Evolutionary conservation across 192 early-diverging fungal genomes (phyloP).

Genomic region (Mortierella antarctica): DNA sequence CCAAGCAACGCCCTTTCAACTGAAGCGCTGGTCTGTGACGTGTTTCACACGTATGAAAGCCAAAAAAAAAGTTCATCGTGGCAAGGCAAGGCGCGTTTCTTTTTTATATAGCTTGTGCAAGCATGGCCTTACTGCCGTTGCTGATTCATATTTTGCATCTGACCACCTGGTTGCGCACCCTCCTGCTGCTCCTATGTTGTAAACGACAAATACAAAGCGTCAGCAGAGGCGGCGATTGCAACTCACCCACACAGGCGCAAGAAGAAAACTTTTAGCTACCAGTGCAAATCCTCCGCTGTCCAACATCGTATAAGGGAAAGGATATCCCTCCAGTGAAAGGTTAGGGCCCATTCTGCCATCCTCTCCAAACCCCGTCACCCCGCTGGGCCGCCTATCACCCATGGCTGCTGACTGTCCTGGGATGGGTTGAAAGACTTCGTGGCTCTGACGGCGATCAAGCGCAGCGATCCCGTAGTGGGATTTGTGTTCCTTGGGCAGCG

Average conservation of each 20-base stretch:
- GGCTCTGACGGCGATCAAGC: constrained; percentile 28
- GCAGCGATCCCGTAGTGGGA: constrained; percentile 8
- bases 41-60: no score
- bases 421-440: constrained; percentile 33
- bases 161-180: neutral
- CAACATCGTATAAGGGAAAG: constrained; percentile 23
- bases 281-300: constrained; percentile 21
- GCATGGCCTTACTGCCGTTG: constrained; percentile 3
- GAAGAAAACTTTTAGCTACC: constrained; percentile 8
- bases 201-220: neutral
- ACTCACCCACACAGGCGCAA: neutral
- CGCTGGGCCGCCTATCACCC: constrained; percentile 18
- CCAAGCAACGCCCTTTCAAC: no score
- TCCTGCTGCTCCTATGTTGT: neutral
- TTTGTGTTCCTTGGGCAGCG: constrained; percentile 48
- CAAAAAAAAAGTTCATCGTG: no score
- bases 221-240: neutral
- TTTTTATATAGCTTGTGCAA: neutral
- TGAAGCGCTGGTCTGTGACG: no score
- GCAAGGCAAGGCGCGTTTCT: no score
- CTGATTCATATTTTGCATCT: constrained; percentile 13
- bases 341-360: neutral
- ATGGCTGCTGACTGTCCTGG: constrained; percentile 13
- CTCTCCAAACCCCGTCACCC: neutral
- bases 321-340: constrained; percentile 21